Base-by-base conservation (phyloP, 495 filamentous ascomycete species). In the Podospora bellae-mahoneyi region DNA sequence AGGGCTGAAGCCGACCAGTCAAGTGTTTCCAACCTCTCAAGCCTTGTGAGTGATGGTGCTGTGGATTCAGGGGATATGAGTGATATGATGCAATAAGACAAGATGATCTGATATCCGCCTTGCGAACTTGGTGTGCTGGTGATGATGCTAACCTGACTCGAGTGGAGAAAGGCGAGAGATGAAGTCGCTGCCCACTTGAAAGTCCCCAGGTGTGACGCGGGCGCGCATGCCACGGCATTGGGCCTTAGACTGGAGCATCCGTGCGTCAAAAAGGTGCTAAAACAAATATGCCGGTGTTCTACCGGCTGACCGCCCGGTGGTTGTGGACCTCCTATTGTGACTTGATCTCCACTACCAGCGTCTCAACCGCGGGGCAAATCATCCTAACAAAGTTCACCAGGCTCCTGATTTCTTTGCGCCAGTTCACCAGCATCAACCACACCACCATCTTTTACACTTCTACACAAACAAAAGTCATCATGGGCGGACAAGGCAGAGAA, bases 401-500 rank as follows among this genome's bases (percentile, higher is more conserved):
- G 18, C 23, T 58, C n/a, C 55, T 58, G 7, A 60, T 64, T 65
- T 56, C 32, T 62, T 62, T 56, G n/a, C 60, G 55, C 55, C n/a
- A 26, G 55, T 18, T 20, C 19, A 58, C 55, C 55, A 58, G 6
- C n/a, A 58, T 5, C n/a, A 19, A 58, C n/a, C 3, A 58, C 55
- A 39, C 23, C 64, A 32, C 54, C 30, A 26, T 44, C 1, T 67
- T 62, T 56, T 32, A 44, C 55, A 58, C 10, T 58, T 58, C 13
- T 19, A 20, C 55, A 58, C n/a, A 13, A 58, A 58, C n/a, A 58
- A 58, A 58, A 19, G 7, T 58, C 57, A 66, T 82, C 66, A 91
- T 91, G 88, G 88, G 88, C 80, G 88, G 88, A 66, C 80, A 83
- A 77, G 85, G 86, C 78, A 86, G 88, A 87, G 88, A 88, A 81